Evolutionary conservation across 352 stramenopile species (phyloP).

Genomic region (Globisporangium nunn): DNA sequence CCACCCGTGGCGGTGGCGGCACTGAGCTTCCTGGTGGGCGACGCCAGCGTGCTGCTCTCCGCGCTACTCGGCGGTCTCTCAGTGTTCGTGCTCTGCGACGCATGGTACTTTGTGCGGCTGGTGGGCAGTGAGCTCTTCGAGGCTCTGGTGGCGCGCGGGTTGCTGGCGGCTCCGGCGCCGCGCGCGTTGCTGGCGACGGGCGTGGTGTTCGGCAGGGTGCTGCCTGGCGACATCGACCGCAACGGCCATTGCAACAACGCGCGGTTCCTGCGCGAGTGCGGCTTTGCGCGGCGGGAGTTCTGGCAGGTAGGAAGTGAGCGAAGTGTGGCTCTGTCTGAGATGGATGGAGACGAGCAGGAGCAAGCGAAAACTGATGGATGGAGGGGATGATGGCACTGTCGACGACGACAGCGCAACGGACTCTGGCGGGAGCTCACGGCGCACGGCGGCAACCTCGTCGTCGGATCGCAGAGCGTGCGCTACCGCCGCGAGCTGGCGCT

Average conservation of each 20-base stretch:
- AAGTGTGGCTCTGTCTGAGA: not conserved
- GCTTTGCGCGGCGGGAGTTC: constrained; percentile 66
- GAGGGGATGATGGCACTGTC: not conserved
- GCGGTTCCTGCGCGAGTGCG: constrained; percentile 78
- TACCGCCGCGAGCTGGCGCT: constrained; percentile 78
- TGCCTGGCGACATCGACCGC: constrained; percentile 68
- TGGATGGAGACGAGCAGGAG: not conserved
- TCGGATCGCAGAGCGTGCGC: constrained; percentile 73
- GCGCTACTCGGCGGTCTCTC: constrained; percentile 28
- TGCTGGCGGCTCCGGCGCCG: constrained; percentile 15
- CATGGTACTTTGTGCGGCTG: constrained; percentile 77
- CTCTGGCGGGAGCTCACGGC: constrained; percentile 58
- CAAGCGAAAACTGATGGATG: not conserved
- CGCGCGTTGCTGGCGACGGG: constrained; percentile 48
- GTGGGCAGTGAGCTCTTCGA: constrained; percentile 19
- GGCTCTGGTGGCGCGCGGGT: constrained; percentile 13
- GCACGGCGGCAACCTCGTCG: constrained; percentile 64
- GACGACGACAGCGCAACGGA: constrained; percentile 43
- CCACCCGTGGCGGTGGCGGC: constrained; percentile 30
- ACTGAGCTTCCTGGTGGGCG: constrained; percentile 20
- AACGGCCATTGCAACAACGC: constrained; percentile 87
- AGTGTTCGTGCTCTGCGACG: constrained; percentile 62
- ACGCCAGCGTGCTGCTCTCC: constrained; percentile 16
- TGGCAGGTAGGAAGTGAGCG: constrained; percentile 54
- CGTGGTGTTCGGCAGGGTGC: constrained; percentile 34